Evolutionary conservation across 495 filamentous ascomycete genomes (phyloP).

Genomic region (Tetracladium setigerum): DNA sequence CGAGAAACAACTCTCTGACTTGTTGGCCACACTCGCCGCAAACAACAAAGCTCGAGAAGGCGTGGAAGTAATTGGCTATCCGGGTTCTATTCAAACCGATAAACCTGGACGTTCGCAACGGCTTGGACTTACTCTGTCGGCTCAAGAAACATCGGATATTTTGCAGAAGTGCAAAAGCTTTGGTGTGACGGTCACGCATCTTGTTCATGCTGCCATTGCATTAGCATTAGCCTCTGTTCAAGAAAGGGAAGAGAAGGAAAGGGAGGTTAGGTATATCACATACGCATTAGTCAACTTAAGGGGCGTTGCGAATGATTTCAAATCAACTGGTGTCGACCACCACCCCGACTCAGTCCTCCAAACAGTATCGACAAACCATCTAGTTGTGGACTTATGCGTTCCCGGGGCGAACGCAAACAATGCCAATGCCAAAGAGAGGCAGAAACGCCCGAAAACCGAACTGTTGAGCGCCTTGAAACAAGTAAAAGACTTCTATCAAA

Average conservation of each 20-base stretch:
- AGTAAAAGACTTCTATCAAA: slow-evolving; percentile 24
- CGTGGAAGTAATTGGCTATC: background rate
- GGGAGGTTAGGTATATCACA: slow-evolving; percentile 21
- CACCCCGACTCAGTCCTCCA: slow-evolving; percentile 21
- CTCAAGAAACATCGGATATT: background rate
- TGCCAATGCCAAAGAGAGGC: background rate
- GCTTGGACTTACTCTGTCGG: background rate
- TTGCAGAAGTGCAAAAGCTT: slow-evolving; percentile 16
- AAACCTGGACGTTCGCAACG: background rate
- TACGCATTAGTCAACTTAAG: slow-evolving; percentile 29
- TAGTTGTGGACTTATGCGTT: background rate
- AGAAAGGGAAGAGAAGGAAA: slow-evolving; percentile 1
- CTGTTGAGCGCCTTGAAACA: slow-evolving; percentile 4
- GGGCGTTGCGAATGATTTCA: no score
- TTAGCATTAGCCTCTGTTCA: slow-evolving; percentile 21
- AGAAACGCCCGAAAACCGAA: slow-evolving; percentile 2
- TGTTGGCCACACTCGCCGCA: background rate
- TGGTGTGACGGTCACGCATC: slow-evolving; percentile 26
- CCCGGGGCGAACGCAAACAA: background rate
- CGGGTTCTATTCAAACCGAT: background rate
- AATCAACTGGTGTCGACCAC: no score
- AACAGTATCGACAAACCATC: slow-evolving; percentile 16
- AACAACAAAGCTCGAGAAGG: background rate
- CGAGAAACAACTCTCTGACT: background rate
- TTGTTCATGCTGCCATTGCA: slow-evolving; percentile 27